Evolutionary conservation across 73 alveolate genomes (phyloP).

Genomic region (Blepharisma japonicum): DNA sequence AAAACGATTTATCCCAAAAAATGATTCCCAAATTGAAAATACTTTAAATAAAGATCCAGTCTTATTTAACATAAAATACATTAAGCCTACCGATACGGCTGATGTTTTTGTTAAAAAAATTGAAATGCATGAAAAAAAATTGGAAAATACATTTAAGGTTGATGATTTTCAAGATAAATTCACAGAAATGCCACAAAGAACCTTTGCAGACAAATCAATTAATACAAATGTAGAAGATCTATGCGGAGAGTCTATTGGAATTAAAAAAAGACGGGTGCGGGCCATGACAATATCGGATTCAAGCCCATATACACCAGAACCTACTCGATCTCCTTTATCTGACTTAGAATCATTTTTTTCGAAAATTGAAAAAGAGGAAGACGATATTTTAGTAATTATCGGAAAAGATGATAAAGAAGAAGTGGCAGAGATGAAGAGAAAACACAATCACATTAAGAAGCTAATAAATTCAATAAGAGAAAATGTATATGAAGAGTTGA

Average conservation of each 20-base stretch:
- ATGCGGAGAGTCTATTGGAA: constrained; percentile 3
- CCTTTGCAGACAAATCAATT: background rate
- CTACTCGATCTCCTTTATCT: background rate
- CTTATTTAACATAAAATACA: background rate
- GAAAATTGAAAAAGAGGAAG: background rate
- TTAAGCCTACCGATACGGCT: background rate
- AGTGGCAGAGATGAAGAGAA: background rate
- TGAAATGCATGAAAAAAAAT: background rate
- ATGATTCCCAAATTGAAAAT: background rate
- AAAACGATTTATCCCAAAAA: constrained; percentile 2
- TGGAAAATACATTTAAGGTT: background rate
- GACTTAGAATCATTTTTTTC: background rate
- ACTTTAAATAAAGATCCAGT: background rate
- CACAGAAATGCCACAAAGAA: background rate
- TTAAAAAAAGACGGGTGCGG: background rate
- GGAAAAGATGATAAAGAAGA: background rate
- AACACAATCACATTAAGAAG: background rate
- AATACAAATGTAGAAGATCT: background rate
- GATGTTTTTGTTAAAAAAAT: background rate
- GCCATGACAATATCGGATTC: no score
- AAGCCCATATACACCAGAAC: background rate
- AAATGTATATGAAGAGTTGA: background rate
- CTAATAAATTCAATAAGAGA: background rate
- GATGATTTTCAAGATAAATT: constrained; percentile 28
- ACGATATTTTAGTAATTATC: background rate